Percentiles rank a stretch among this genome's conserved stretches.
These are phyloP conservation scores for Penicillium sp. DNA, from an alignment of 2,329 filamentous ascomycete species.

Conservation along the genomic window DNA sequence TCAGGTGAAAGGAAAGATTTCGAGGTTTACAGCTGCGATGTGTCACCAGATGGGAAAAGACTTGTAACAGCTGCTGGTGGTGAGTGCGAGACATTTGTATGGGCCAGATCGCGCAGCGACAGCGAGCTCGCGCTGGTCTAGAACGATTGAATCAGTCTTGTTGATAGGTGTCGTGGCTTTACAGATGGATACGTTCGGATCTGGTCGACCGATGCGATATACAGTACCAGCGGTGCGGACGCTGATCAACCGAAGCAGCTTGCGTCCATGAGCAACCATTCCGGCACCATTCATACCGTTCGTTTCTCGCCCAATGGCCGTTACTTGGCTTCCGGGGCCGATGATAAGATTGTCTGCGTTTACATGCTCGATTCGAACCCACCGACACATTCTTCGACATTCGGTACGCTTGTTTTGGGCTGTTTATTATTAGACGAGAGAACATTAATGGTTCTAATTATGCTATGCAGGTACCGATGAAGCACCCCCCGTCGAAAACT, in stretches of 20 bases:
- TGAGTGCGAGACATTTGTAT: slow-evolving; percentile 40
- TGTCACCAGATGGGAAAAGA: slow-evolving; percentile 87
- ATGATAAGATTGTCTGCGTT: slow-evolving; percentile 98
- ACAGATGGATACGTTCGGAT: slow-evolving; percentile 91
- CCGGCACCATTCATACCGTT: slow-evolving; percentile 93
- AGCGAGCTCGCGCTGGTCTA: background rate
- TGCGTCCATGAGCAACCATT: slow-evolving; percentile 96
- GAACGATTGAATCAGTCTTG: background rate
- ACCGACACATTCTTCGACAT: slow-evolving; percentile 68
- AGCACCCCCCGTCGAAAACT: slow-evolving; percentile 89
- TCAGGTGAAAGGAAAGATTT: slow-evolving; percentile 93
- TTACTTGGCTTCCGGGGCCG: slow-evolving; percentile 92
- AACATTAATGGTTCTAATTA: slow-evolving; percentile 5
- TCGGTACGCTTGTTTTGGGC: slow-evolving; percentile 53
- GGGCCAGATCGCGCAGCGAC: background rate
- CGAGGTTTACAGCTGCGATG: slow-evolving; percentile 96
- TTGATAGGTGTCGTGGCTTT: background rate
- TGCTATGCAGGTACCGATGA: slow-evolving; percentile 65
- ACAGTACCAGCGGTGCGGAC: slow-evolving; percentile 65
- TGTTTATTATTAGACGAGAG: background rate
- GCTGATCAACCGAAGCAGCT: slow-evolving; percentile 82
- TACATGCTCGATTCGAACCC: slow-evolving; percentile 83
- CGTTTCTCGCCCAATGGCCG: slow-evolving; percentile 93
- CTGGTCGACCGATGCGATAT: slow-evolving; percentile 93
- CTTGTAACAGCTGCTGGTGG: slow-evolving; percentile 91